Evolutionary conservation across 352 stramenopile genomes (phyloP).

Genomic region (Pythium aristosporum): DNA sequence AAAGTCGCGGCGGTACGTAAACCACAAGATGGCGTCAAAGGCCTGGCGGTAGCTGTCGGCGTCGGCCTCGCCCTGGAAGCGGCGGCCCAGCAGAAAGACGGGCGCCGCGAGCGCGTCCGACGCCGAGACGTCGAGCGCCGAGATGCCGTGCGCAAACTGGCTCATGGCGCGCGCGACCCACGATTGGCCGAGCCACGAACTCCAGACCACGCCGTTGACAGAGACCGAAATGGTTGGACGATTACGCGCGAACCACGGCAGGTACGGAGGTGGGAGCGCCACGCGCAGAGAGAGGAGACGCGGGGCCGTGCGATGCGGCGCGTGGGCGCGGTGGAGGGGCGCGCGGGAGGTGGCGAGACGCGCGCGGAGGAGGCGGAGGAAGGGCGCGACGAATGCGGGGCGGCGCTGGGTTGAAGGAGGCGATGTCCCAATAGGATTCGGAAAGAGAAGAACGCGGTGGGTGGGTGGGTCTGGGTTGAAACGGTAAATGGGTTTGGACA

Average conservation of each 20-base stretch:
- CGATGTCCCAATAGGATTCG: too few species aligned
- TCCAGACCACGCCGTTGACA: constrained; percentile 25
- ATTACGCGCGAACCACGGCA: background rate
- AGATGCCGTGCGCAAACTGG: constrained; percentile 84
- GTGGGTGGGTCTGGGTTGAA: too few species aligned
- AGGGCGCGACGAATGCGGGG: background rate
- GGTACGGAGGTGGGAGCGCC: background rate
- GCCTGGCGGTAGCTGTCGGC: constrained; percentile 50
- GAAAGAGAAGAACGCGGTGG: too few species aligned
- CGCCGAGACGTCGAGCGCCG: constrained; percentile 53
- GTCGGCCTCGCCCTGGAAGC: constrained; percentile 28
- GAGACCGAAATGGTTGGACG: constrained; percentile 13
- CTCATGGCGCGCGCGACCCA: constrained; percentile 57
- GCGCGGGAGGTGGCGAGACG: background rate
- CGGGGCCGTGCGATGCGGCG: background rate
- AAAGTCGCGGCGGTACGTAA: constrained; percentile 91
- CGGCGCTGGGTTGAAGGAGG: too few species aligned
- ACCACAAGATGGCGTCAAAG: constrained; percentile 82
- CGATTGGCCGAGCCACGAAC: constrained; percentile 37
- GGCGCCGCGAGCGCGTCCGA: constrained; percentile 34
- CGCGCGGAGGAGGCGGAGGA: background rate
- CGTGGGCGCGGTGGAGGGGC: background rate
- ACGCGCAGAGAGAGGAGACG: background rate
- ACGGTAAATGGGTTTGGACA: too few species aligned
- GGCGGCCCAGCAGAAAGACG: constrained; percentile 48